Base-by-base conservation (phyloP, 257 asterid genomes). In the Nemophila menziesii region DNA sequence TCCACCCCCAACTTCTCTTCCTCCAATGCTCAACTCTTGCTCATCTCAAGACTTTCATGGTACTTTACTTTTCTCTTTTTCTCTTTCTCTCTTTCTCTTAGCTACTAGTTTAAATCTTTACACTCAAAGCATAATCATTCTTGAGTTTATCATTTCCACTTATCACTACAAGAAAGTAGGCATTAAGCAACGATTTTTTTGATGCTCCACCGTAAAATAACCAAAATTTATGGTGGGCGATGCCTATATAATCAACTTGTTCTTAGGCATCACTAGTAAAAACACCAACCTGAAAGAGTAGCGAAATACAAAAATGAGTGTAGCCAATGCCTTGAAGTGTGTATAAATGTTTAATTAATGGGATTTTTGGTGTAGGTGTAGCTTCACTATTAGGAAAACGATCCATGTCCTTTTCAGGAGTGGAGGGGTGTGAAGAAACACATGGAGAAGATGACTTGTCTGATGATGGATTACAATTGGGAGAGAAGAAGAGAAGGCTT, bases 401-500 rank as follows among this genome's bases (percentile, higher is more conserved):
- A 34, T 18, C 43, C 19, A 33, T 24, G 33, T 1, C 39, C 11
- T 48, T 48, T 48, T 10, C 54, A 16, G 48, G 43, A 3, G 43
- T 39, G 43, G 43, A 39, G 15, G 19, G 15, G 19, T n/a, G 20
- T 39, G 43, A 39, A 39, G 43, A 14, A n/a, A 15, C 43, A 41
- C 6, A 41, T 17, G 73, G 67, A 19, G 87, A 73, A 14, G 82
- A 73, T 16, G 79, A 70, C 16, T 54, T 66, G 38, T 73, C 78
- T 4, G 82, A 78, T 23, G 87, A 78, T 44, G 79, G 77, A 5
- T 67, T 65, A 9, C 82, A 68, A 45, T 45, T 56, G 15, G 78
- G 83, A 6, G 83, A 78, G 50, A 78, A 74, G 55, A 78, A 74
- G 41, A 71, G 83, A 55, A 71, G 89, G 64, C 60, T 78, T 15